phyloP scores from a whole-genome alignment of 208 protist genomes.

The Phytomonas sp. region DNA sequence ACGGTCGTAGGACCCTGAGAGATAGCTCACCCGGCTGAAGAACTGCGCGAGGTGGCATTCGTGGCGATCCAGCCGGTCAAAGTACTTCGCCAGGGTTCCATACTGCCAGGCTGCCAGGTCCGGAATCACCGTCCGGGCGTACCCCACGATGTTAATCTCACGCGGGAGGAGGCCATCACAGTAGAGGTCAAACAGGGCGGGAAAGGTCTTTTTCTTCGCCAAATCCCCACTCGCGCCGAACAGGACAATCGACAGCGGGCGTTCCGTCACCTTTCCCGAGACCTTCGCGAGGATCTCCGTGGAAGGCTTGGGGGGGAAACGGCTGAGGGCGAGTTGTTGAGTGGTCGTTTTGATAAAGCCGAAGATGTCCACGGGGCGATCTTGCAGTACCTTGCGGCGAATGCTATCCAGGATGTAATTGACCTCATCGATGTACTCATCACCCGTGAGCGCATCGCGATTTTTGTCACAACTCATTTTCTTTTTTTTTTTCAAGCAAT shows the following conservation, averaged over 20 bases:
- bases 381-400: constrained; percentile 34
- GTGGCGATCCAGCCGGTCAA: constrained; percentile 30
- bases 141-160: constrained; percentile 78
- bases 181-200: constrained; percentile 87
- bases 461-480: neutral
- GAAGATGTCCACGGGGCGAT: constrained; percentile 48
- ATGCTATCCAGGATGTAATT: constrained; percentile 60
- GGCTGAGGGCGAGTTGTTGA: constrained; percentile 23
- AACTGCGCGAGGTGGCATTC: constrained; percentile 65
- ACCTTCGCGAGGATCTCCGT: constrained; percentile 43
- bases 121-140: constrained; percentile 74
- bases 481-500: neutral
- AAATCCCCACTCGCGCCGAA: constrained; percentile 87
- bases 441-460: neutral
- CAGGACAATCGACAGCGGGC: constrained; percentile 77
- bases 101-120: constrained; percentile 65
- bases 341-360: constrained; percentile 34
- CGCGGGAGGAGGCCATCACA: constrained; percentile 64
- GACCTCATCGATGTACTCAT: constrained; percentile 36
- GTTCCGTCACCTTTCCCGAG: constrained; percentile 32
- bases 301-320: constrained; percentile 14
- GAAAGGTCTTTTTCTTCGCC: constrained; percentile 91
- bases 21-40: constrained; percentile 58
- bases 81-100: constrained; percentile 51
- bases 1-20: constrained; percentile 69